Evolutionary conservation across 345 rosid genomes (phyloP).

Genomic region (Bruguiera parviflora): DNA sequence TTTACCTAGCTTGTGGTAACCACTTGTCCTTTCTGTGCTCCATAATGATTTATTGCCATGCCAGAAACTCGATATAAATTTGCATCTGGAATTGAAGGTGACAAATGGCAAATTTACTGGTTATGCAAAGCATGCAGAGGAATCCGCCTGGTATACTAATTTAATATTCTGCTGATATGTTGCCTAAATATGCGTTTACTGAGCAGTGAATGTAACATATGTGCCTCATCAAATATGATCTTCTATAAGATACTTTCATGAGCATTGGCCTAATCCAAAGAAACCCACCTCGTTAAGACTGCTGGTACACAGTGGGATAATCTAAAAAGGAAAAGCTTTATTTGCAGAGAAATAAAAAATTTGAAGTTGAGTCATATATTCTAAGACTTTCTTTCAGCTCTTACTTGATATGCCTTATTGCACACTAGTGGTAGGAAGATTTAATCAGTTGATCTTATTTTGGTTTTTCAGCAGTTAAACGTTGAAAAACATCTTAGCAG

Average conservation of each 20-base stretch:
- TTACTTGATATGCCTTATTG: neutral
- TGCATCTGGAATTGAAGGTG: conserved; percentile 37
- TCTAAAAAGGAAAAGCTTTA: neutral
- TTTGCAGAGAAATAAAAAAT: too few relatives aligned
- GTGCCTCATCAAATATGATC: neutral
- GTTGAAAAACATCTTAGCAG: neutral
- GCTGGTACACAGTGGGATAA: neutral
- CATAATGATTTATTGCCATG: neutral
- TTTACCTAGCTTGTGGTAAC: too few relatives aligned
- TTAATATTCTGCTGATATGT: conserved; percentile 10
- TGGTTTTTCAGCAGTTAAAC: too few relatives aligned
- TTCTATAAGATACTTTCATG: neutral
- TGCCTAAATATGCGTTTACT: conserved; percentile 1
- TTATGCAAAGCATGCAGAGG: conserved; percentile 47
- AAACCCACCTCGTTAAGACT: neutral
- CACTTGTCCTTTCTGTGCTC: too few relatives aligned
- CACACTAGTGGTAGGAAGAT: neutral
- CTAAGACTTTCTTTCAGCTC: too few relatives aligned
- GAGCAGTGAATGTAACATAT: neutral
- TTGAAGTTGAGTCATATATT: too few relatives aligned
- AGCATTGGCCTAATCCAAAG: neutral
- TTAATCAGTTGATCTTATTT: neutral
- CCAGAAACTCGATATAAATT: conserved; percentile 40
- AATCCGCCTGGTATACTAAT: conserved; percentile 30
- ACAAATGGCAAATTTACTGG: conserved; percentile 41